Evolutionary conservation across 78 protist genomes (phyloP).

Genomic region (Guillardia theta): DNA sequence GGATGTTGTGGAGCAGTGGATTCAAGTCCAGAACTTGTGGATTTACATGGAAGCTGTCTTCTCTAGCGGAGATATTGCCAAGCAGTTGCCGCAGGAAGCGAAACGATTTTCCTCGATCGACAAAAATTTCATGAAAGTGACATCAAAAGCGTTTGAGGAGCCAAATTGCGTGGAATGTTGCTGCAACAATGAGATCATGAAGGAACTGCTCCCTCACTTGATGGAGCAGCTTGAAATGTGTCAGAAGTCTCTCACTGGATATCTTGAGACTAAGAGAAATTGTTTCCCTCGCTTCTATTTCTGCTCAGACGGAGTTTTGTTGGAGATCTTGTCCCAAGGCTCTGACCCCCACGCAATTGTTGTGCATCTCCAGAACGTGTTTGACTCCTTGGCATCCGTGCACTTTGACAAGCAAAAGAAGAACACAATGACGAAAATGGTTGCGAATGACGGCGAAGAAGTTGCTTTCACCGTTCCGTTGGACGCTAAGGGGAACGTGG

Average conservation of each 20-base stretch:
- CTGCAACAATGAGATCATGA: slow-evolving; percentile 57
- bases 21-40: slow-evolving; percentile 82
- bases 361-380: slow-evolving; percentile 64
- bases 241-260: slow-evolving; percentile 83
- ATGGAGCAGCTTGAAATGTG: slow-evolving; percentile 84
- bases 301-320: slow-evolving; percentile 79
- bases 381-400: slow-evolving; percentile 66
- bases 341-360: slow-evolving; percentile 79
- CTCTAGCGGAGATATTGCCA: slow-evolving; percentile 82
- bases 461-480: slow-evolving; percentile 58
- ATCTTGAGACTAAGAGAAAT: slow-evolving; percentile 80
- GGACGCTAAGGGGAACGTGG: slow-evolving; percentile 75
- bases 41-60: slow-evolving; percentile 88
- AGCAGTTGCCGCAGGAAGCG: slow-evolving; percentile 85
- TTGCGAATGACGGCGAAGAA: slow-evolving; percentile 56
- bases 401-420: slow-evolving; percentile 55
- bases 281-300: slow-evolving; percentile 90
- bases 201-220: slow-evolving; percentile 73
- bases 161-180: slow-evolving; percentile 62
- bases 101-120: slow-evolving; percentile 75
- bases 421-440: background rate
- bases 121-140: slow-evolving; percentile 78
- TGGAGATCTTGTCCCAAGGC: slow-evolving; percentile 85
- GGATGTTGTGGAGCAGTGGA: slow-evolving; percentile 82
- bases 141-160: slow-evolving; percentile 60